Conservation (phyloP, 2,329 filamentous ascomycete genomes). For the Catunica adiposa region DNA sequence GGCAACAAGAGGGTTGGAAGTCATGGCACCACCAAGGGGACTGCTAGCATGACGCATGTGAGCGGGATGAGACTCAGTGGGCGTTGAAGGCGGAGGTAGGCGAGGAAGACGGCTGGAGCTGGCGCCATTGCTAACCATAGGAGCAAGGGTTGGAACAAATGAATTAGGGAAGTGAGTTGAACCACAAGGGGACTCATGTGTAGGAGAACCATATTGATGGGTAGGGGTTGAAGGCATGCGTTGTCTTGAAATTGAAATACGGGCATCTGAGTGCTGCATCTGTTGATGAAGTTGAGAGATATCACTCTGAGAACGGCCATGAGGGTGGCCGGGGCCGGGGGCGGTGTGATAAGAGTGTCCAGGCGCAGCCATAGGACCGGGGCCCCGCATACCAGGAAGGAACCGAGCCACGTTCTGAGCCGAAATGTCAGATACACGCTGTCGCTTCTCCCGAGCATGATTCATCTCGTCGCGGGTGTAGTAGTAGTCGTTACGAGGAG, state of each 20-base stretch:
- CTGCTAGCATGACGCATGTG: conserved; percentile 8
- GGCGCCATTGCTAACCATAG: conserved; percentile 5
- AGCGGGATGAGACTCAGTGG: conserved; percentile 3
- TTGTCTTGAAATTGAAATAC: conserved; percentile 11
- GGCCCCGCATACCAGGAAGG: conserved; percentile 6
- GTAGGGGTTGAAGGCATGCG: neutral
- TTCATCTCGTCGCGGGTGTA: conserved; percentile 6
- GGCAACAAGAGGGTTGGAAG: conserved; percentile 7
- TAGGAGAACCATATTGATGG: conserved; percentile 2
- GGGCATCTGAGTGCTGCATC: conserved; percentile 9
- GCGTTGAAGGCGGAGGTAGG: conserved; percentile 4
- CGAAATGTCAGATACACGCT: conserved; percentile 11
- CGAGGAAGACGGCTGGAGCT: conserved; percentile 1
- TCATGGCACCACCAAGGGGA: conserved; percentile 3
- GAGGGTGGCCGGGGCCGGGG: conserved; percentile 3
- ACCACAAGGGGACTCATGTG: conserved; percentile 3
- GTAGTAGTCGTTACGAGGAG: conserved; percentile 11
- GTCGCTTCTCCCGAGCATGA: conserved; percentile 11
- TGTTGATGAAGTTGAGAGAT: conserved; percentile 12
- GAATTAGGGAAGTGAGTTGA: conserved; percentile 1
- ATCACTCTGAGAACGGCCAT: conserved; percentile 13
- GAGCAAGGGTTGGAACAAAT: neutral
- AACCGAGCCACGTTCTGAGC: conserved; percentile 10
- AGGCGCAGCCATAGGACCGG: conserved; percentile 6
- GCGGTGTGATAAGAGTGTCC: neutral